phyloP scores from a whole-genome alignment of 495 filamentous ascomycete species.

The Penicillium waksmanii region DNA sequence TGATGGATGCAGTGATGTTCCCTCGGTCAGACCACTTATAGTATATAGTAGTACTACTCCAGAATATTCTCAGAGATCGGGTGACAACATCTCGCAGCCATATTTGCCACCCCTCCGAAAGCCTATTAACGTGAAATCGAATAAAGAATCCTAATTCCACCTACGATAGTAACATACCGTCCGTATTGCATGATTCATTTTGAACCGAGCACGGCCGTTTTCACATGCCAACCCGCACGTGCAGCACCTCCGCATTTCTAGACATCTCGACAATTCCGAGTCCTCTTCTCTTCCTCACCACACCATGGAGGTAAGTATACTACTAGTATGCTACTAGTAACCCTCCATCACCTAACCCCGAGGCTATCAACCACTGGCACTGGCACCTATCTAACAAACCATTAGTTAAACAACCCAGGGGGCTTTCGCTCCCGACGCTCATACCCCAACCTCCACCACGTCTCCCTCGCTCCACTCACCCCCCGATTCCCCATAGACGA shows the following conservation, averaged over 20 bases:
- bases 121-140: no score
- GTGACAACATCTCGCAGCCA: not conserved
- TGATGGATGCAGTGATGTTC: not conserved
- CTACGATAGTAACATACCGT: not conserved
- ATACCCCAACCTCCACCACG: constrained; percentile 50
- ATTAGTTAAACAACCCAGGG: constrained; percentile 26
- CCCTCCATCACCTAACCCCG: no score
- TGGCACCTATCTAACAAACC: not conserved
- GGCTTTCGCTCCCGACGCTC: constrained; percentile 49
- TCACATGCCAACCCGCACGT: constrained; percentile 30
- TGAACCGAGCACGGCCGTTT: constrained; percentile 15
- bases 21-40: constrained; percentile 1
- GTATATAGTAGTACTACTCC: no score
- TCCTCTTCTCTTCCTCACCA: constrained; percentile 10
- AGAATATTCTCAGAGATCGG: not conserved
- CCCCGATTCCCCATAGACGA: constrained; percentile 65
- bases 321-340: not conserved
- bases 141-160: not conserved
- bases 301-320: constrained; percentile 33
- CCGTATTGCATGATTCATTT: not conserved
- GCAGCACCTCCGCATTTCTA: constrained; percentile 35
- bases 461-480: constrained; percentile 67
- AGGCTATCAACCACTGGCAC: no score
- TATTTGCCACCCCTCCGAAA: not conserved
- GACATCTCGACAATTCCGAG: constrained; percentile 1